Conservation (phyloP, 2,329 filamentous ascomycete genomes). For the Pyrenophora graminea region DNA sequence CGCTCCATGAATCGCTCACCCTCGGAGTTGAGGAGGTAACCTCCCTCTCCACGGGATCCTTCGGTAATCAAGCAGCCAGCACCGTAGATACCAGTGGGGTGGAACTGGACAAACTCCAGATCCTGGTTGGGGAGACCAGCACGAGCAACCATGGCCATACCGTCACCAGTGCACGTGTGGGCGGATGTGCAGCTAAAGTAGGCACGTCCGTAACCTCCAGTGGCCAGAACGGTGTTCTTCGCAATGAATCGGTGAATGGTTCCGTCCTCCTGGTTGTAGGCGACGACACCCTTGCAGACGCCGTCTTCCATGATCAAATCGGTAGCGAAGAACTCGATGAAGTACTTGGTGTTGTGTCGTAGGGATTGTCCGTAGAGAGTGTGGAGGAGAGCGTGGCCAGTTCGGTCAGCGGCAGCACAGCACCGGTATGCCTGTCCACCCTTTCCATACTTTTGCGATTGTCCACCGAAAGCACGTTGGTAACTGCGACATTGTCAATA, state of each 20-base stretch:
- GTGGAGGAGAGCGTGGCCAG: conserved; percentile 95
- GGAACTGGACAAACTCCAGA: conserved; percentile 99
- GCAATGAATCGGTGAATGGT: conserved; percentile 96
- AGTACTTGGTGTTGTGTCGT: conserved; percentile 98
- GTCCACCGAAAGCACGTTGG: conserved; percentile 97
- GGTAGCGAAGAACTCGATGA: conserved; percentile 98
- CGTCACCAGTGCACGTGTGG: conserved; percentile 97
- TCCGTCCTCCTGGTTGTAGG: conserved; percentile 98
- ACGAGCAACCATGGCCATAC: conserved; percentile 98
- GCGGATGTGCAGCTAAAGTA: conserved; percentile 99
- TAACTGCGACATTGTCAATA: conserved; percentile 61
- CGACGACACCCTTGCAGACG: conserved; percentile 92
- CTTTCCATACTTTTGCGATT: conserved; percentile 93
- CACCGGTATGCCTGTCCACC: conserved; percentile 97
- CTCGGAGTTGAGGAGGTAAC: conserved; percentile 95
- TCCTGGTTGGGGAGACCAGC: conserved; percentile 98
- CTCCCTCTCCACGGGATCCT: conserved; percentile 96
- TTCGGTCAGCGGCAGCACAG: conserved; percentile 94
- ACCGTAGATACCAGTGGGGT: conserved; percentile 98
- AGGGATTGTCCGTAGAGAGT: conserved; percentile 98
- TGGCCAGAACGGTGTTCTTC: conserved; percentile 95
- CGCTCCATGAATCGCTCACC: conserved; percentile 99
- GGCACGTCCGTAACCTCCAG: conserved; percentile 94
- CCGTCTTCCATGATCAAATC: conserved; percentile 98
- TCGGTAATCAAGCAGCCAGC: conserved; percentile 95